Evolutionary conservation across 2,329 filamentous ascomycete species (phyloP), one percentile per base, ranked within the genome.

Genomic region (Colletotrichum neosansevieriae): DNA sequence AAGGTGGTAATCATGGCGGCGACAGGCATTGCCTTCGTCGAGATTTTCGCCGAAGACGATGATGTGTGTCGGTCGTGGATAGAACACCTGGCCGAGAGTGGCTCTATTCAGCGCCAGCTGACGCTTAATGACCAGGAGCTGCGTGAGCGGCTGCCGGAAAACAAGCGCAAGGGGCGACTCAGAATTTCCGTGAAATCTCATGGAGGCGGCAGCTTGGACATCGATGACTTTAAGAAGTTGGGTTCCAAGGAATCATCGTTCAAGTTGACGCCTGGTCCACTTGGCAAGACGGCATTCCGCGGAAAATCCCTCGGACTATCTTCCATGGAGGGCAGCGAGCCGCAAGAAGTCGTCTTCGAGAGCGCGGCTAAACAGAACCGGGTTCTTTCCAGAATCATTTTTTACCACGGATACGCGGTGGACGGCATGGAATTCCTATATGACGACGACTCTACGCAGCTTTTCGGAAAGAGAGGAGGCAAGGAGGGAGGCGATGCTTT

Each of bases 361-460:
- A 92, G 90, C 75, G 87, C 90, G 13, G 80, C 87, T 53, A 85
- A 88, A 44, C 87, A 89, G 70, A 92, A 89, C 36, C 91, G 94
- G 71, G 85, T 97, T 34, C 83, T 98, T 70, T 91, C 89, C 1
- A 88, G 88, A 5, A 86, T 98, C 64, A 87, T 89, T 68, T 85
- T 97, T 13, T 97, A 94, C 75, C 91, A 94, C 73, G 94, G 92
- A 2, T 56, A 63, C 19, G 83, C 85, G 67, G 76, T 98, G 12
- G 92, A 97, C 76, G 96, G 96, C 0, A 79, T 99, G 19, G 95
- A 98, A 77, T 98, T 99, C 79, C 85, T 92, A 67, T 98, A 97
- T 76, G 95, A 98, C 75, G 94, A 98, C 77, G 86, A 88, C 15
- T 91, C 92, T 1, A 91, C 85, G 62, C 94, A 98, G 76, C 79